Percentiles rank a stretch among this genome's conserved stretches.
phyloP scores from a whole-genome alignment of 2,329 filamentous ascomycete species.

The Aureobasidium sp. region DNA sequence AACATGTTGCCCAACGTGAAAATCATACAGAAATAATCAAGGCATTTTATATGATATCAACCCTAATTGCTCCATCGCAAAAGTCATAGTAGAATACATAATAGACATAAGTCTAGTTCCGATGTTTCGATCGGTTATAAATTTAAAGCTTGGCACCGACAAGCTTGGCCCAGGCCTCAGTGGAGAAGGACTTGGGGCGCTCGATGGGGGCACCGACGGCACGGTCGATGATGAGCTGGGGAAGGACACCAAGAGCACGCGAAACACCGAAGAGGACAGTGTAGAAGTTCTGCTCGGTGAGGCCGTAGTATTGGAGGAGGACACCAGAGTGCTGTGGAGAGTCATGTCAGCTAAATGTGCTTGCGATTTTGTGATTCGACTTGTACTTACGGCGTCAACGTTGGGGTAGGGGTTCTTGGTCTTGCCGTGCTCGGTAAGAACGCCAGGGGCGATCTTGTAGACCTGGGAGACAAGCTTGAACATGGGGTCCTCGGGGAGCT shows the following conservation, averaged over 20 bases:
- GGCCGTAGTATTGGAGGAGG: constrained; percentile 97
- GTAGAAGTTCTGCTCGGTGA: constrained; percentile 99
- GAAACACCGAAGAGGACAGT: constrained; percentile 99
- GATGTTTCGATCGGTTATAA: background rate
- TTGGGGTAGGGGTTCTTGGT: constrained; percentile 99
- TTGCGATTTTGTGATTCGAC: background rate
- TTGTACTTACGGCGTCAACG: constrained; percentile 65
- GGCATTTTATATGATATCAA: constrained; percentile 15
- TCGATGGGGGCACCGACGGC: constrained; percentile 95
- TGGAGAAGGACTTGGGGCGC: constrained; percentile 98
- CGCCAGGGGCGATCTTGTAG: constrained; percentile 98
- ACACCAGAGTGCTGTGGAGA: constrained; percentile 75
- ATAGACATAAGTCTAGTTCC: constrained; percentile 3
- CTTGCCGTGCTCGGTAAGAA: constrained; percentile 99
- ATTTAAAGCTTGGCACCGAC: constrained; percentile 80
- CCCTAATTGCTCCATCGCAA: constrained; percentile 15
- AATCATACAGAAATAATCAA: constrained; percentile 5
- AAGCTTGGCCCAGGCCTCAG: constrained; percentile 91
- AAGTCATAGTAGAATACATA: constrained; percentile 15
- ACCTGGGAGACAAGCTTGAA: constrained; percentile 99
- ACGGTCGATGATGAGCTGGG: constrained; percentile 99
- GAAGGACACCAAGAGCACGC: constrained; percentile 94
- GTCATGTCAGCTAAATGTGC: constrained; percentile 12
- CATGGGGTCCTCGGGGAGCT: constrained; percentile 96
- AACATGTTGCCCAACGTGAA: background rate